Evolutionary conservation across 2,329 filamentous ascomycete genomes (phyloP).

Genomic region (Fusarium hainanense): DNA sequence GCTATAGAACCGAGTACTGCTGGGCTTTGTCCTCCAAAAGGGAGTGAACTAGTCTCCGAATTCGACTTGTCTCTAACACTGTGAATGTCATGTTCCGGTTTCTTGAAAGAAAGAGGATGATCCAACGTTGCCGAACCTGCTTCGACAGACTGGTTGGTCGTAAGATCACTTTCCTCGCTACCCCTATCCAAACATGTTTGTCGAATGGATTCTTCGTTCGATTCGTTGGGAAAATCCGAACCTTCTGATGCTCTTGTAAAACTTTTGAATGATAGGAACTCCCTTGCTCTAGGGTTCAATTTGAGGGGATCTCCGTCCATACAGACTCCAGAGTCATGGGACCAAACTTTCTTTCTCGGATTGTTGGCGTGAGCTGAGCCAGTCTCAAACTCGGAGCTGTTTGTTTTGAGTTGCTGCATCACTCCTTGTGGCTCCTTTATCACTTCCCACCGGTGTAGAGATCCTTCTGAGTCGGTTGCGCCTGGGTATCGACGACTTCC

Average conservation of each 20-base stretch:
- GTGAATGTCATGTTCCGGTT: not conserved
- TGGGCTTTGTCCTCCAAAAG: not conserved
- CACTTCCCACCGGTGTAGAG: not conserved
- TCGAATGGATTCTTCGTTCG: not conserved
- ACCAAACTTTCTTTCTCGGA: constrained; percentile 14
- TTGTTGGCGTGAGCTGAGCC: not conserved
- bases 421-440: not conserved
- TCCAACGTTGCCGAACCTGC: not conserved
- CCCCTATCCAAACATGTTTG: not conserved
- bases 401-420: not conserved
- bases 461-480: not conserved
- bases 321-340: constrained; percentile 37
- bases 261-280: constrained; percentile 48
- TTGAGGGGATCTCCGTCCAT: constrained; percentile 13
- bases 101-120: not conserved
- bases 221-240: not conserved
- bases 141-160: not conserved
- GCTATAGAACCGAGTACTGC: not conserved
- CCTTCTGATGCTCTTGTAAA: not conserved
- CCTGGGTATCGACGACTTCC: not conserved
- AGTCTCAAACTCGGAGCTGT: constrained; percentile 22
- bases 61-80: not conserved
- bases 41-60: not conserved
- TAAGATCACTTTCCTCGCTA: not conserved
- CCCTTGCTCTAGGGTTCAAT: constrained; percentile 51